phyloP scores from a whole-genome alignment of 83 land plant species.

The Picea abies region DNA sequence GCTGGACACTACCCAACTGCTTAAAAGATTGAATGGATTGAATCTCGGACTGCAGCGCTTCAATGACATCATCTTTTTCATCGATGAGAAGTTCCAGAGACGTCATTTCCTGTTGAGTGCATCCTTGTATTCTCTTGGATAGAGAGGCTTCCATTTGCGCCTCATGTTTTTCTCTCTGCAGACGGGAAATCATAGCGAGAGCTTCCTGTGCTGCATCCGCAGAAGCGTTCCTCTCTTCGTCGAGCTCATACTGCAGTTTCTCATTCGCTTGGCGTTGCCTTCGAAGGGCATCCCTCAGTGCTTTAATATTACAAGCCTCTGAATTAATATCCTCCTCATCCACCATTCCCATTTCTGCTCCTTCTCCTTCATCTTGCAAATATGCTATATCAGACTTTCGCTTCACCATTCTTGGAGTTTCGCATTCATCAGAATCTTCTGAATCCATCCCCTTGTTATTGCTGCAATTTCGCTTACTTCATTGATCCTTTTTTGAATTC shows the following conservation, averaged over 20 bases:
- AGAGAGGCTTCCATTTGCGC: constrained; percentile 64
- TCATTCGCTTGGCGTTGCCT: no score
- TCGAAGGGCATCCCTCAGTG: no score
- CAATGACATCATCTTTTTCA: constrained; percentile 55
- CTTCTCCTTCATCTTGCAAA: background rate
- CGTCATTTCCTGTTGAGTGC: constrained; percentile 55
- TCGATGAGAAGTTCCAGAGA: constrained; percentile 51
- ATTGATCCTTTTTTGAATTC: no score
- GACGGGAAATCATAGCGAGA: constrained; percentile 70
- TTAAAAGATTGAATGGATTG: no score
- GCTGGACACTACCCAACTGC: no score
- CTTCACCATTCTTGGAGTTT: background rate
- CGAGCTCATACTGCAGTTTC: constrained; percentile 56
- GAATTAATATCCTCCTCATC: constrained; percentile 47
- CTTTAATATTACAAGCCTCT: constrained; percentile 21
- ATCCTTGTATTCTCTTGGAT: constrained; percentile 53
- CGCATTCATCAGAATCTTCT: no score
- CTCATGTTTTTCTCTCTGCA: constrained; percentile 81
- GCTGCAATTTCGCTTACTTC: no score
- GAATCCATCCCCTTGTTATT: no score
- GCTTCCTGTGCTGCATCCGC: constrained; percentile 66
- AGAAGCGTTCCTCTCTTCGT: constrained; percentile 68
- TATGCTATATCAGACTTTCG: constrained; percentile 23
- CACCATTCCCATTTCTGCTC: constrained; percentile 12
- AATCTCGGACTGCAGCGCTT: constrained; percentile 42